Evolutionary conservation across 1,284 basidiomycete species (phyloP).

Genomic region (Melampsora occidentalis): DNA sequence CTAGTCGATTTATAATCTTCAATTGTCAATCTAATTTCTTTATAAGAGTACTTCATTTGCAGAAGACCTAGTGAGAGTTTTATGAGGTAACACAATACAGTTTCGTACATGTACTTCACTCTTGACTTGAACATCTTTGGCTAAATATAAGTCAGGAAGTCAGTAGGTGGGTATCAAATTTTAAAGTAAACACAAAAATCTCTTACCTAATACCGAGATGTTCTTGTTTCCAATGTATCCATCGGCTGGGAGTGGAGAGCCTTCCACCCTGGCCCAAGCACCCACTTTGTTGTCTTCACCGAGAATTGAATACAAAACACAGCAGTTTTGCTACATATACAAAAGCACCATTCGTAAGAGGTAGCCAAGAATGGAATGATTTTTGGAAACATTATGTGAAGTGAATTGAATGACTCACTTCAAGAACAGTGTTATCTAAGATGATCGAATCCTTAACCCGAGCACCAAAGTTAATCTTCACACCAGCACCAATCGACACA

Average conservation of each 20-base stretch:
- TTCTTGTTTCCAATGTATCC: slow-evolving; percentile 56
- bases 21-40: slow-evolving; percentile 7
- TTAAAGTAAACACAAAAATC: slow-evolving; percentile 43
- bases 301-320: slow-evolving; percentile 57
- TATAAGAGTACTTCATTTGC: slow-evolving; percentile 58
- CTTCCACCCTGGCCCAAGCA: slow-evolving; percentile 59
- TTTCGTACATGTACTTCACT: slow-evolving; percentile 47
- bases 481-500: slow-evolving; percentile 52
- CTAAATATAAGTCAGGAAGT: background rate
- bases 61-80: slow-evolving; percentile 55
- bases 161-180: background rate
- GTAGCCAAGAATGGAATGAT: slow-evolving; percentile 14
- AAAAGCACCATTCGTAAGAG: background rate
- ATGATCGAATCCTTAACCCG: slow-evolving; percentile 58
- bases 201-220: slow-evolving; percentile 57
- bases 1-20: background rate
- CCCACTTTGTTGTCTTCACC: slow-evolving; percentile 55
- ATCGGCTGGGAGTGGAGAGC: slow-evolving; percentile 50
- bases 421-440: slow-evolving; percentile 56
- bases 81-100: slow-evolving; percentile 59
- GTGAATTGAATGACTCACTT: slow-evolving; percentile 48
- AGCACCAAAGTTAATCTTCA: slow-evolving; percentile 56
- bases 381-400: background rate
- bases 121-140: slow-evolving; percentile 42
- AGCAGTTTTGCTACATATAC: slow-evolving; percentile 54